Evolutionary conservation across 2,329 filamentous ascomycete genomes (phyloP), one percentile per base, ranked within the genome.

Genomic region (Neonectria hederae): DNA sequence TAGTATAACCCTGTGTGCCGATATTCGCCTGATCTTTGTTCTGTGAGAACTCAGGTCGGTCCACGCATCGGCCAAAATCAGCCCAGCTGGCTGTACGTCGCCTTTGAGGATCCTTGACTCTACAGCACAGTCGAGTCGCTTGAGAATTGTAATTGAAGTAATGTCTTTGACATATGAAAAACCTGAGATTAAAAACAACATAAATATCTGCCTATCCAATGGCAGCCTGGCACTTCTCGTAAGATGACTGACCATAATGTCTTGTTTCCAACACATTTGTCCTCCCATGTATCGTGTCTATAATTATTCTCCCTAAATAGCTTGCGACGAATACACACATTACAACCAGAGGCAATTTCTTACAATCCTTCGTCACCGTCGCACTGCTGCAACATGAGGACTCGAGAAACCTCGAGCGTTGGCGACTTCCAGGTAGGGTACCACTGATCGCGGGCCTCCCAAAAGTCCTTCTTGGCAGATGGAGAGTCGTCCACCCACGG

Each of bases 401-500:
- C 91, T 68, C 86, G 89, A 76, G 86, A 89, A 26, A 95, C 80
- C 75, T 90, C 83, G 83, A 94, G 86, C 73, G 88, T 83, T 1
- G 89, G 90, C 69, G 84, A 81, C 63, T 85, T 86, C 92, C 92
- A 94, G 0, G 91, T 93, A 5, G 90, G 87, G 48, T 84, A 80
- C 92, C 92, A 95, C 28, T 81, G 69, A 59, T 88, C 81, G 51
- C 85, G 84, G 0, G 88, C 84, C 19, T 89, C 81, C 92, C 92
- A 96, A 76, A 97, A 97, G 75, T 95, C 92, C 72, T 86, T 87
- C 77, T 84, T 87, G 8, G 92, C 92, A 11, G 86, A 90, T 2
- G 83, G 77, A 55, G 87, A 90, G 17, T 77, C 81, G 75, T 96
- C 90, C 32, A 93, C 83, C 93, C 93, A 97, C 1, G 93, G 93